phyloP scores from a whole-genome alignment of 169 alveolate genomes.

The Ichthyophthirius multifiliis region DNA sequence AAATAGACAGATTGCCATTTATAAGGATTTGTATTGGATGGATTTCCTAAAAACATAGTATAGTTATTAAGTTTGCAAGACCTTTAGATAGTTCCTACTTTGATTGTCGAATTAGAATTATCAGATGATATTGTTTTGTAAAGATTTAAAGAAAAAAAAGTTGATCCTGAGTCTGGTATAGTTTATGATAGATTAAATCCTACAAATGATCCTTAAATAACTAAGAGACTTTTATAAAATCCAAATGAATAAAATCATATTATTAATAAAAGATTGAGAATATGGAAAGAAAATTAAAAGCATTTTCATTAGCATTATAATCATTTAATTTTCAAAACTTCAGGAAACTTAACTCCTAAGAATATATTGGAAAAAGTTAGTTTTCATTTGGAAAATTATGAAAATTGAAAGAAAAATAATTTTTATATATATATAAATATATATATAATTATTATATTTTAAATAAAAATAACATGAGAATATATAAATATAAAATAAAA shows the following conservation, averaged over 20 bases:
- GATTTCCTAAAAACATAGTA: constrained; percentile 78
- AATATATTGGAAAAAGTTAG: constrained; percentile 35
- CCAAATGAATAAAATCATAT: constrained; percentile 53
- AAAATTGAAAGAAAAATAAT: not conserved
- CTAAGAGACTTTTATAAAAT: constrained; percentile 28
- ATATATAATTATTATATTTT: too few relatives aligned
- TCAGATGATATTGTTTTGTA: constrained; percentile 55
- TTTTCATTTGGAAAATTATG: constrained; percentile 29
- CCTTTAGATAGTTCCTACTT: constrained; percentile 72
- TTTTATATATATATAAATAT: too few relatives aligned
- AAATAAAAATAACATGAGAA: not conserved
- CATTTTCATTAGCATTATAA: constrained; percentile 20
- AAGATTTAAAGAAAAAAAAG: constrained; percentile 63
- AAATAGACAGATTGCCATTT: constrained; percentile 80
- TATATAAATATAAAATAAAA: not conserved
- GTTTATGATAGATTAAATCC: constrained; percentile 42
- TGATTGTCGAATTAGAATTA: constrained; percentile 67
- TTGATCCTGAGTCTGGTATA: constrained; percentile 72
- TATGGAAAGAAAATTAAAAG: constrained; percentile 33
- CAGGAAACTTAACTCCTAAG: not conserved
- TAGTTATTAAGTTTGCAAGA: constrained; percentile 70
- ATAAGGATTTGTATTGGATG: constrained; percentile 86
- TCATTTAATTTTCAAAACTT: constrained; percentile 16
- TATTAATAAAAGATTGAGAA: constrained; percentile 47
- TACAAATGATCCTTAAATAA: constrained; percentile 41